phyloP scores from a whole-genome alignment of 108 stramenopile species.

The Fistulifera pelliculosa region DNA sequence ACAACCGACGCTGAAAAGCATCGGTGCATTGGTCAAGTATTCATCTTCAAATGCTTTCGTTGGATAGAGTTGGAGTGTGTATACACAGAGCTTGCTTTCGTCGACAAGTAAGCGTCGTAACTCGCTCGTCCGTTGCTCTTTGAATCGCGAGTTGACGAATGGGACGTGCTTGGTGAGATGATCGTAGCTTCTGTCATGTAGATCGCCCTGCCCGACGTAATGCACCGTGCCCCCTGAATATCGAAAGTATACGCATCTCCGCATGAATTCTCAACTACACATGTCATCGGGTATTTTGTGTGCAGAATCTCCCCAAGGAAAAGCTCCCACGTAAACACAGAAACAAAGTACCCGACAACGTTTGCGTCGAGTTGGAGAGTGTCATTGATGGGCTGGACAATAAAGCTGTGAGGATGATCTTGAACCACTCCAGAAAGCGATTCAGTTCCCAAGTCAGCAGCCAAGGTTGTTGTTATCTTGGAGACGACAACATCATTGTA shows the following conservation, averaged over 20 bases:
- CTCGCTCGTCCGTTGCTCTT: background rate
- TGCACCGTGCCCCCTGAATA: slow-evolving; percentile 22
- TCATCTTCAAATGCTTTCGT: slow-evolving; percentile 36
- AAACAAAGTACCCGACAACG: too few species aligned
- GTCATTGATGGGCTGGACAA: too few species aligned
- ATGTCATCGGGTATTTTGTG: too few species aligned
- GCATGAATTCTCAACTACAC: slow-evolving; percentile 3
- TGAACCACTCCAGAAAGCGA: too few species aligned
- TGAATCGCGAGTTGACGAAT: background rate
- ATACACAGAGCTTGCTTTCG: background rate
- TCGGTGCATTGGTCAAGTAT: slow-evolving; percentile 33
- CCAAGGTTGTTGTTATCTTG: too few species aligned
- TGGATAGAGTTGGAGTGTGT: slow-evolving; percentile 41
- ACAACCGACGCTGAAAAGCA: slow-evolving; percentile 23
- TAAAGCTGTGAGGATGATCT: too few species aligned
- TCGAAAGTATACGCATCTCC: slow-evolving; percentile 18
- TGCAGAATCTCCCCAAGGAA: too few species aligned
- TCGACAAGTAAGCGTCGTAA: background rate
- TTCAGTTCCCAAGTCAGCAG: too few species aligned
- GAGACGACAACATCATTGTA: too few species aligned
- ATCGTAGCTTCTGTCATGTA: slow-evolving; percentile 30
- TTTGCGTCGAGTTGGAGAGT: too few species aligned
- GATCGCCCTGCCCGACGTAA: slow-evolving; percentile 38
- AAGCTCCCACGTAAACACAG: too few species aligned
- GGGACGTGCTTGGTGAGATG: slow-evolving; percentile 1